Evolutionary conservation across 352 stramenopile species (phyloP).

Genomic region (Phytophthora uliginosa): DNA sequence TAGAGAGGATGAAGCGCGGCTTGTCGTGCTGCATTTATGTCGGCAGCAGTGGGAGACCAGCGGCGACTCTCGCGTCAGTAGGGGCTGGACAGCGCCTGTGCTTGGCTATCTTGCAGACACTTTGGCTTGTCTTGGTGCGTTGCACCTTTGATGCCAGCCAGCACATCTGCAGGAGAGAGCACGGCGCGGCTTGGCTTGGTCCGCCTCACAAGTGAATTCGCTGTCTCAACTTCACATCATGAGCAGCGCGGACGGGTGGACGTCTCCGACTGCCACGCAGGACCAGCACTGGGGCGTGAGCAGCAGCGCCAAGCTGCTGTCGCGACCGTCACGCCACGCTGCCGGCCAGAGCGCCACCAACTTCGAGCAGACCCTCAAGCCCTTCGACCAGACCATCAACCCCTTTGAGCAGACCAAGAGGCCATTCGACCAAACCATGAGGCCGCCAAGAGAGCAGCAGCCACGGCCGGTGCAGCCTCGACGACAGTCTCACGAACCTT

Average conservation of each 20-base stretch:
- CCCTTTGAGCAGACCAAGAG: slow-evolving; percentile 13
- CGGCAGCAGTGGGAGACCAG: slow-evolving; percentile 4
- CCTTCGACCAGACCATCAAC: slow-evolving; percentile 27
- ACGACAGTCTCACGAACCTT: slow-evolving; percentile 1
- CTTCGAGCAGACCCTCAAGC: slow-evolving; percentile 23
- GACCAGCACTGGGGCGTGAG: slow-evolving; percentile 23
- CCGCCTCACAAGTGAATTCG: slow-evolving; percentile 30
- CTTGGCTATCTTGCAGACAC: slow-evolving; percentile 33
- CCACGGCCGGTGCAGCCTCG: neutral
- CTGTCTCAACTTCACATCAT: slow-evolving; percentile 28
- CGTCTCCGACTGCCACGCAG: slow-evolving; percentile 18
- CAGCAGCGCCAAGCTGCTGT: slow-evolving; percentile 20
- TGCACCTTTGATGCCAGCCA: slow-evolving; percentile 20
- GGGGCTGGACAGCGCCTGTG: slow-evolving; percentile 32
- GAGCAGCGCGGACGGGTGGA: slow-evolving; percentile 22
- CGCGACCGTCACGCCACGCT: slow-evolving; percentile 13
- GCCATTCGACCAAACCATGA: slow-evolving; percentile 8
- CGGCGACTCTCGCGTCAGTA: slow-evolving; percentile 27
- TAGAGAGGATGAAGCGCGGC: slow-evolving; percentile 18
- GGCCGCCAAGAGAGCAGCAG: slow-evolving; percentile 6
- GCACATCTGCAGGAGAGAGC: slow-evolving; percentile 30
- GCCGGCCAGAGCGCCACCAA: slow-evolving; percentile 14
- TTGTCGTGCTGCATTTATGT: slow-evolving; percentile 22
- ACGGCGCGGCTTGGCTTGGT: neutral
- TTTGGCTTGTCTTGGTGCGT: slow-evolving; percentile 10